Conservation (phyloP, 768 basidiomycete species). For the Trametes maxima region DNA sequence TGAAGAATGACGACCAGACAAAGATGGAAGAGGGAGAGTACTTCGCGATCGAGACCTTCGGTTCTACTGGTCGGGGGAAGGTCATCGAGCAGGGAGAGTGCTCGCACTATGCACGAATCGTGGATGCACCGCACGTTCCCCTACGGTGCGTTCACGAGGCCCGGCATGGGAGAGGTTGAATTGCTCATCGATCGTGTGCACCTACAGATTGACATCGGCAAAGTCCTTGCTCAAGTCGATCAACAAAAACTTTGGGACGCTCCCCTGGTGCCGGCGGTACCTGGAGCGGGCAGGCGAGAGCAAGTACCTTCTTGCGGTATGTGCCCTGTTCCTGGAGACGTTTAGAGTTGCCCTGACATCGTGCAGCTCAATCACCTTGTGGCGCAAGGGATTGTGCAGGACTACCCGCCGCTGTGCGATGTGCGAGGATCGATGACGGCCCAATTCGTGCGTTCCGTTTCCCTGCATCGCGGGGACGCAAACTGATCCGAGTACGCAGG, state of each 20-base stretch:
- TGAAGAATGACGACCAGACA: slow-evolving; percentile 85
- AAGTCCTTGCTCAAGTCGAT: slow-evolving; percentile 87
- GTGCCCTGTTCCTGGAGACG: slow-evolving; percentile 26
- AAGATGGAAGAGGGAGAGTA: slow-evolving; percentile 99
- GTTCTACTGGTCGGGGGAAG: slow-evolving; percentile 90
- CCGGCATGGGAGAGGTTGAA: neutral
- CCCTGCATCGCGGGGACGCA: neutral
- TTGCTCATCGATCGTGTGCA: slow-evolving; percentile 5
- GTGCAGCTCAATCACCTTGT: slow-evolving; percentile 86
- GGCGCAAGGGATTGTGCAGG: slow-evolving; percentile 82
- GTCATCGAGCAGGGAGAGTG: slow-evolving; percentile 92
- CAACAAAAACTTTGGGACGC: slow-evolving; percentile 89
- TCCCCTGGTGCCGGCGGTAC: slow-evolving; percentile 95
- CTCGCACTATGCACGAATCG: slow-evolving; percentile 86
- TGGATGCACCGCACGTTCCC: slow-evolving; percentile 70
- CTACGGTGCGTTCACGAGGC: slow-evolving; percentile 56
- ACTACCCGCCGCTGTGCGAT: slow-evolving; percentile 93
- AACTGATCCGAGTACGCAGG: slow-evolving; percentile 44
- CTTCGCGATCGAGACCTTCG: slow-evolving; percentile 98
- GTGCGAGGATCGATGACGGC: slow-evolving; percentile 88
- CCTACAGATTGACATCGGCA: slow-evolving; percentile 72
- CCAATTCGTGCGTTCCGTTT: slow-evolving; percentile 65
- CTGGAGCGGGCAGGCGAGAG: slow-evolving; percentile 91
- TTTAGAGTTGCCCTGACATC: neutral
- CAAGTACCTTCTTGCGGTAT: slow-evolving; percentile 88